Percentiles rank a stretch among this genome's conserved stretches.
Conservation (phyloP, 2,329 filamentous ascomycete genomes). For the Scedosporium aurantiacum region DNA sequence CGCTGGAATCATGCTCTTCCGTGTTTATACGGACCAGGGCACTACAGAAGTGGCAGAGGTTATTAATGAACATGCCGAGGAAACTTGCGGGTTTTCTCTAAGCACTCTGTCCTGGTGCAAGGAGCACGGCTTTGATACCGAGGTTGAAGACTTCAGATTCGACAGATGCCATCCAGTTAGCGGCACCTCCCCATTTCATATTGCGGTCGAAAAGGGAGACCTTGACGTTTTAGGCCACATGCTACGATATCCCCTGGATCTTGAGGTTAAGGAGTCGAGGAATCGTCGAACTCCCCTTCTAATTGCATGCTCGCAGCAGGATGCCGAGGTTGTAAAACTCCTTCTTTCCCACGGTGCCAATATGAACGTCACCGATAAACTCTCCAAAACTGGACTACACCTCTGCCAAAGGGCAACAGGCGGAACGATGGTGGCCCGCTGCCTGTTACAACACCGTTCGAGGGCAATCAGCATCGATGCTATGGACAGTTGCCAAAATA, state of each 20-base stretch:
- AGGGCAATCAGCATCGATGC: conserved; percentile 11
- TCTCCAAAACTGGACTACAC: conserved; percentile 16
- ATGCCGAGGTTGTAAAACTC: conserved; percentile 16
- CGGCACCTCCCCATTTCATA: conserved; percentile 16
- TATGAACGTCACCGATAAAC: conserved; percentile 15
- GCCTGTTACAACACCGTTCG: conserved; percentile 13
- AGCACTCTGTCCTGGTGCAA: conserved; percentile 17
- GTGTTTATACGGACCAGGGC: conserved; percentile 6
- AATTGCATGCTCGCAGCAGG: conserved; percentile 19
- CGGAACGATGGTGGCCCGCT: conserved; percentile 15
- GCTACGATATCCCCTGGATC: conserved; percentile 12
- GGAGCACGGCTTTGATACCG: conserved; percentile 16
- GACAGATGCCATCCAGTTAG: conserved; percentile 12
- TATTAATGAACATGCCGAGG: background rate
- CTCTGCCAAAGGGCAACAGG: conserved; percentile 15
- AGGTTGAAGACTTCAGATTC: conserved; percentile 15
- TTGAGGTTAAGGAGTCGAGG: conserved; percentile 13
- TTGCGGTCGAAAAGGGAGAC: conserved; percentile 14
- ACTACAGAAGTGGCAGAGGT: background rate
- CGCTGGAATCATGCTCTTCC: conserved; percentile 14
- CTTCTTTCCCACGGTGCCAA: conserved; percentile 16
- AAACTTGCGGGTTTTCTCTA: conserved; percentile 9
- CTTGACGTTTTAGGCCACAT: conserved; percentile 16
- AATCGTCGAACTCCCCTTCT: conserved; percentile 17
- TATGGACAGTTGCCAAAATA: conserved; percentile 16